Base-by-base conservation (phyloP, 371 early-diverging fungal species). In the Batrachochytrium dendrobatidis region DNA sequence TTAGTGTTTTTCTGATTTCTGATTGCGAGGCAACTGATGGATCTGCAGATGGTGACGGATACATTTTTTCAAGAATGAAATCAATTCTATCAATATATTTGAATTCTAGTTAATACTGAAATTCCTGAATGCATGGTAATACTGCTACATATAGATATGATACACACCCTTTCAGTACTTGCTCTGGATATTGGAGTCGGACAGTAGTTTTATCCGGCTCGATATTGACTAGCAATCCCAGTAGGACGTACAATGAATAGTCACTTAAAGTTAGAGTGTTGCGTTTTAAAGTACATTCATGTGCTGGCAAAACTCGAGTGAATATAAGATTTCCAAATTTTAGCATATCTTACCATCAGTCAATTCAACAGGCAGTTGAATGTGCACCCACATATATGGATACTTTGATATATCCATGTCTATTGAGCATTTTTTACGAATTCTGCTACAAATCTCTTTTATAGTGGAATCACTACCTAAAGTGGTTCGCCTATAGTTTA, bases 161-260 rank as follows among this genome's bases (percentile, higher is more conserved):
- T 15, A 43, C 34, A 18, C 26, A 58, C 58, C 58, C 30, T 6
- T 3, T 2, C 7, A 58, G 25, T 20, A 50, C 33, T 24, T 24
- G 32, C 15, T 22, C 50, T 24, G 58, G 48, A 3, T 29, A 4
- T 18, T n/a, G 58, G 1, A 58, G 28, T 20, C 26, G 2, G 53
- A 59, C 35, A 7, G 39, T 30, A 12, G 59, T 51, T 44, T 59
- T 59, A 44, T 59, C 59, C 6, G 59, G 59, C 26, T 59, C 59
- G 22, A 59, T 15, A 32, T 59, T 59, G 18, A 59, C 59, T 59
- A n/a, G n/a, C n/a, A n/a, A n/a, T n/a, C n/a, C n/a, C n/a, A n/a
- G n/a, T n/a, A n/a, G n/a, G n/a, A n/a, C n/a, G n/a, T n/a, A n/a
- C n/a, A n/a, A n/a, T n/a, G n/a, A n/a, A n/a, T n/a, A n/a, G n/a